Percentiles rank a stretch among this genome's conserved stretches.
Evolutionary conservation across 2,329 filamentous ascomycete genomes (phyloP).

Genomic region (Pestalotiopsis fici): DNA sequence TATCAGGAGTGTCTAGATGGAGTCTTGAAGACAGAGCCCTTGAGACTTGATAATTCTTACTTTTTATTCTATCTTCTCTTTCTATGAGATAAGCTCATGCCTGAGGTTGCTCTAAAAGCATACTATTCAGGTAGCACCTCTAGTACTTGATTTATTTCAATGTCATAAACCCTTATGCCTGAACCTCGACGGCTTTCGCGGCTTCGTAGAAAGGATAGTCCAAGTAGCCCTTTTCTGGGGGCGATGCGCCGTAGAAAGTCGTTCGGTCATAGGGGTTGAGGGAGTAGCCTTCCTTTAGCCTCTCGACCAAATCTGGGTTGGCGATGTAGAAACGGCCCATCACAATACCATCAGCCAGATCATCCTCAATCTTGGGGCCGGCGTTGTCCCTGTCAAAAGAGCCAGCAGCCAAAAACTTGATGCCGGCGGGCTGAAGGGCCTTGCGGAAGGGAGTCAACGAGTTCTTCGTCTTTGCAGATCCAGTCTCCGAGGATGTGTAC

Average conservation of each 20-base stretch:
- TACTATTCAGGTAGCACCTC: neutral
- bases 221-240: conserved; percentile 33
- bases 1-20: too few species aligned
- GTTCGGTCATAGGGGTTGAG: conserved; percentile 24
- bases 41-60: neutral
- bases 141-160: neutral
- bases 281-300: conserved; percentile 19
- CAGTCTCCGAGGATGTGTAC: conserved; percentile 21
- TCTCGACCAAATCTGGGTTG: conserved; percentile 24
- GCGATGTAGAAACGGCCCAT: conserved; percentile 26
- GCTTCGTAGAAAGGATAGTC: conserved; percentile 33
- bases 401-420: conserved; percentile 30
- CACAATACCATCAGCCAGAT: conserved; percentile 27
- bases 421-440: conserved; percentile 36
- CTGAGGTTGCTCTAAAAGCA: neutral
- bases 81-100: neutral
- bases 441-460: conserved; percentile 41
- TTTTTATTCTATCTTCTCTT: neutral
- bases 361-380: conserved; percentile 21
- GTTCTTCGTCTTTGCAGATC: conserved; percentile 12
- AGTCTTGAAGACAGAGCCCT: too few species aligned
- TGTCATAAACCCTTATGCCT: neutral
- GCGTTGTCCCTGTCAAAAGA: conserved; percentile 20
- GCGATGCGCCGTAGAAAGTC: conserved; percentile 25
- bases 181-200: neutral